A percentile compares a stretch with the other conserved stretches of the same genome.
Conservation (phyloP, 208 protist species). For the Trypanosoma grayi region DNA sequence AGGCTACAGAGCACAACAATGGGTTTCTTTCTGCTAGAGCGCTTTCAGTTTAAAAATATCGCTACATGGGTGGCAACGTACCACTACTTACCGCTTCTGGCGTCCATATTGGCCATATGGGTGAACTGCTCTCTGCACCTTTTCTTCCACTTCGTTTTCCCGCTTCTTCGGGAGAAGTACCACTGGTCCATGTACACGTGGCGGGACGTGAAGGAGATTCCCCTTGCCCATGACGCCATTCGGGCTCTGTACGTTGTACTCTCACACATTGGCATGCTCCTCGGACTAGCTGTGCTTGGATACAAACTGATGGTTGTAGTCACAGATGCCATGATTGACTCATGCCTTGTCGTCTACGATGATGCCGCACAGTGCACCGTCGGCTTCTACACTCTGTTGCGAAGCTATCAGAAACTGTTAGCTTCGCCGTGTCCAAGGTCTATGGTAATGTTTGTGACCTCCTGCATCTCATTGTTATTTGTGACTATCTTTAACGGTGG, state of each 20-base stretch:
- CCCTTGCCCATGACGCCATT: constrained; percentile 11
- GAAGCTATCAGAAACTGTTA: constrained; percentile 9
- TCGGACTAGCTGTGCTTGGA: constrained; percentile 21
- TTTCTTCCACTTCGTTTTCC: constrained; percentile 25
- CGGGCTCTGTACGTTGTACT: constrained; percentile 13
- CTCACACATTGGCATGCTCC: constrained; percentile 8
- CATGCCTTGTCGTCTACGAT: constrained; percentile 20
- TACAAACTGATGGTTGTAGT: constrained; percentile 22
- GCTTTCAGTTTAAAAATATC: constrained; percentile 14
- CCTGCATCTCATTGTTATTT: constrained; percentile 11
- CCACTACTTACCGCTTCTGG: constrained; percentile 22
- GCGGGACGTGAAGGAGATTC: constrained; percentile 12
- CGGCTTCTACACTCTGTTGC: constrained; percentile 13
- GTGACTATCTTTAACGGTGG: constrained; percentile 11
- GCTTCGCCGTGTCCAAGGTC: constrained; percentile 9
- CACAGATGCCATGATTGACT: constrained; percentile 22
- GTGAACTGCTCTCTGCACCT: constrained; percentile 24
- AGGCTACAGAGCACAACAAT: background rate
- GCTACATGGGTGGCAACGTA: constrained; percentile 24
- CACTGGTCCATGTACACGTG: constrained; percentile 24
- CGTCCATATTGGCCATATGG: constrained; percentile 16
- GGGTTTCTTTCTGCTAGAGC: constrained; percentile 20
- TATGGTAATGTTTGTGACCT: background rate
- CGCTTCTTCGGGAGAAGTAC: constrained; percentile 16
- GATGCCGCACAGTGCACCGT: constrained; percentile 8